These are phyloP conservation scores for Globisporangium abappressorium DNA, from an alignment of 352 stramenopile species.

Conservation along the genomic window DNA sequence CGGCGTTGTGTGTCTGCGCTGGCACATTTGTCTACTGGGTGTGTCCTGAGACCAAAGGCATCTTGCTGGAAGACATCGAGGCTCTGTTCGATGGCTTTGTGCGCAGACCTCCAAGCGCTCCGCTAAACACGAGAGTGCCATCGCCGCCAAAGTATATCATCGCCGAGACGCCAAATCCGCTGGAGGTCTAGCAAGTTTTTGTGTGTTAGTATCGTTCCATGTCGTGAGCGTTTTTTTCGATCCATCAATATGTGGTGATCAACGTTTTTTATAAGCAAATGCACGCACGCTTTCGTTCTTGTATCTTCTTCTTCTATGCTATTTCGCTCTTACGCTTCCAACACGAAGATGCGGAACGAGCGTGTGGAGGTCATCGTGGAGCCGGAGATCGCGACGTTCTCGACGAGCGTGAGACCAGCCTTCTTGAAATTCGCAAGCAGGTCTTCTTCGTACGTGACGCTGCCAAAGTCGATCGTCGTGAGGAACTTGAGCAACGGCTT, in stretches of 20 bases:
- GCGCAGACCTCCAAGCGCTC: neutral
- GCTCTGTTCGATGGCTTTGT: slow-evolving; percentile 25
- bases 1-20: slow-evolving; percentile 29
- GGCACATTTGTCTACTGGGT: slow-evolving; percentile 35
- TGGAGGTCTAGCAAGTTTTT: slow-evolving; percentile 3
- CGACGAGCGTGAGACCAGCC: slow-evolving; percentile 44
- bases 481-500: slow-evolving; percentile 92
- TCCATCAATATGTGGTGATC: neutral
- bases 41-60: slow-evolving; percentile 39
- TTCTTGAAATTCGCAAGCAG: slow-evolving; percentile 66
- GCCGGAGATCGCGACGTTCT: slow-evolving; percentile 60
- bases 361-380: slow-evolving; percentile 53
- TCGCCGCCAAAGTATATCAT: slow-evolving; percentile 21
- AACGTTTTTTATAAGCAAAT: slow-evolving; percentile 3
- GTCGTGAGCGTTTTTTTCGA: neutral
- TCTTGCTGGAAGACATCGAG: slow-evolving; percentile 43
- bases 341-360: slow-evolving; percentile 65
- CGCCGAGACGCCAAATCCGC: slow-evolving; percentile 15
- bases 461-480: slow-evolving; percentile 92
- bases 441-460: slow-evolving; percentile 83
- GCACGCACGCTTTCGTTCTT: neutral
- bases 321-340: slow-evolving; percentile 29
- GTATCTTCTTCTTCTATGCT: neutral
- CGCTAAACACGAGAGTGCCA: neutral
- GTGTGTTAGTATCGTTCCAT: neutral